Conservation (phyloP, 805 yeast species). For the Metahyphopichia silvanorum region DNA sequence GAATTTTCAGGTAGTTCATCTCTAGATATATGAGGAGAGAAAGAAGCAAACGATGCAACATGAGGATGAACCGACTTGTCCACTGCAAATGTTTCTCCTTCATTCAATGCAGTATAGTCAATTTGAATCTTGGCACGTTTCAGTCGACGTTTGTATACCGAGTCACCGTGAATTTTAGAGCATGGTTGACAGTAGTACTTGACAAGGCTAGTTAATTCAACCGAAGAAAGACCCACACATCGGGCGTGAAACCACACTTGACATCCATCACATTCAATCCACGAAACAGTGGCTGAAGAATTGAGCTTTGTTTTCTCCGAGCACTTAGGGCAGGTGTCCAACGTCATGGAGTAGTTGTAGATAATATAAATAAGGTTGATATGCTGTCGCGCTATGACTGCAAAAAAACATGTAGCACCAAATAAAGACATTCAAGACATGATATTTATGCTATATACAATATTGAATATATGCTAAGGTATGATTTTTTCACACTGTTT, state of each 20-base stretch:
- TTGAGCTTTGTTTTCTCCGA: no score
- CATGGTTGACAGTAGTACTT: constrained; percentile 59
- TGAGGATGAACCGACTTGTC: constrained; percentile 53
- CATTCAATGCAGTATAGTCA: constrained; percentile 77
- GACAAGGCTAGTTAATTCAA: constrained; percentile 36
- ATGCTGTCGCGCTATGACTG: no score
- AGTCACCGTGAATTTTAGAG: constrained; percentile 43
- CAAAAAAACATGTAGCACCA: constrained; percentile 1
- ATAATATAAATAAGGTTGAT: no score
- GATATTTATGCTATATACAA: no score
- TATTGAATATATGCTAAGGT: no score
- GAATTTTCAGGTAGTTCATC: constrained; percentile 8
- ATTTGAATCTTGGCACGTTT: constrained; percentile 51
- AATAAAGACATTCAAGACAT: no score
- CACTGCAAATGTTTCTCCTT: constrained; percentile 57
- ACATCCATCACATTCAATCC: constrained; percentile 62
- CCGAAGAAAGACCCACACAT: constrained; percentile 40
- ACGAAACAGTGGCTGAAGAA: no score
- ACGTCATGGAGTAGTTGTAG: no score
- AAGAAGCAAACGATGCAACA: constrained; percentile 28
- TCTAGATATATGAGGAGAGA: constrained; percentile 22
- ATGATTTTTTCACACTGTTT: no score
- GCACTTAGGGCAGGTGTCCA: no score
- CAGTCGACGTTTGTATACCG: constrained; percentile 50
- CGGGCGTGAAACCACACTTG: constrained; percentile 51